phyloP scores from a whole-genome alignment of 2,329 filamentous ascomycete genomes.

The Ceratocystiopsis sp. region DNA sequence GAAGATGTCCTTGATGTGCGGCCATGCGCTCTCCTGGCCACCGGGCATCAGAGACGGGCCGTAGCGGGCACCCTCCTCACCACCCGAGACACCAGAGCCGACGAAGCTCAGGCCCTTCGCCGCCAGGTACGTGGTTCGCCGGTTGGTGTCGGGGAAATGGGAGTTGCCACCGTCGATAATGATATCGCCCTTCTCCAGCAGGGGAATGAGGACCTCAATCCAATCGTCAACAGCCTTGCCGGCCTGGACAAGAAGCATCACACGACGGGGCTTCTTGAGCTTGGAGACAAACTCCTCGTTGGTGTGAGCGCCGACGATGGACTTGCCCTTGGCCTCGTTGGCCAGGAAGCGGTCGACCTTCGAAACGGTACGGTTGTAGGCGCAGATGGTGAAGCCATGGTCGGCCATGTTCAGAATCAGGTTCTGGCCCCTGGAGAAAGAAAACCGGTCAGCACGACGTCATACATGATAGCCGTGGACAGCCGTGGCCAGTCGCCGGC shows the following conservation, averaged over 20 bases:
- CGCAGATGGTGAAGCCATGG: conserved; percentile 89
- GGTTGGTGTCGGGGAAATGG: conserved; percentile 97
- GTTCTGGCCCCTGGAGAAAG: conserved; percentile 49
- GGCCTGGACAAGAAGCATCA: conserved; percentile 99
- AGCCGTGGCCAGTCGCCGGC: no score
- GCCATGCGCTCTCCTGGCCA: conserved; percentile 96
- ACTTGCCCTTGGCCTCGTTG: conserved; percentile 90
- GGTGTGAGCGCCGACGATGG: conserved; percentile 82
- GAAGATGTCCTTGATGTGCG: conserved; percentile 97
- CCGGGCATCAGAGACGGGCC: conserved; percentile 97
- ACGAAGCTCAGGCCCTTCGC: conserved; percentile 88
- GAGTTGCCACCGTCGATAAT: conserved; percentile 99
- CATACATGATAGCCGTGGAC: no score
- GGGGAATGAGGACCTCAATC: conserved; percentile 84
- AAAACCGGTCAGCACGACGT: neutral
- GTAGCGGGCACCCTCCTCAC: conserved; percentile 97
- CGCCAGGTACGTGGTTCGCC: conserved; percentile 76
- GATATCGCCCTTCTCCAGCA: conserved; percentile 77
- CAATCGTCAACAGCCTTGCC: conserved; percentile 97
- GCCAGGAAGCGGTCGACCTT: conserved; percentile 93
- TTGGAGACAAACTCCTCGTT: conserved; percentile 90
- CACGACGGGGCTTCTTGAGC: conserved; percentile 89
- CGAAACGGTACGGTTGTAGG: conserved; percentile 95
- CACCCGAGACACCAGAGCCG: conserved; percentile 92
- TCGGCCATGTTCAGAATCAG: conserved; percentile 81